phyloP scores from a whole-genome alignment of 2,329 filamentous ascomycete species.

The Penicillium sumatraense region DNA sequence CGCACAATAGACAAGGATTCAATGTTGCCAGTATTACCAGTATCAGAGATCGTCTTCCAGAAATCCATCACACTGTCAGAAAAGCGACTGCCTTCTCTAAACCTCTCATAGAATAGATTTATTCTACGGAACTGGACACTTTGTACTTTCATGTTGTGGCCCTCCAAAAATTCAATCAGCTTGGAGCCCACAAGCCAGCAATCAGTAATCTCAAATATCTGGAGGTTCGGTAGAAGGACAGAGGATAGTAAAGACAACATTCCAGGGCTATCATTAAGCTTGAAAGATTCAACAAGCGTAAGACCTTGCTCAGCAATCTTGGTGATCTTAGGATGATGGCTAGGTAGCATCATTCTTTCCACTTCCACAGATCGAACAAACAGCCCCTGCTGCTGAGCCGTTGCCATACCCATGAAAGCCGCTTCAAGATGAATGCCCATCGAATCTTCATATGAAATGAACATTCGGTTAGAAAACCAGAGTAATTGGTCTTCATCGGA shows the following conservation, averaged over 20 bases:
- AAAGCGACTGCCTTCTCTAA: neutral
- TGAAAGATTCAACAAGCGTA: neutral
- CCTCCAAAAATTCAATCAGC: neutral
- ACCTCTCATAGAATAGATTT: neutral
- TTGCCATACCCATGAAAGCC: neutral
- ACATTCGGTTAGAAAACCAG: neutral
- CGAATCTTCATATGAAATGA: neutral
- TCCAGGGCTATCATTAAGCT: neutral
- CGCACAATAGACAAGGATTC: neutral
- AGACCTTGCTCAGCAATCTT: neutral
- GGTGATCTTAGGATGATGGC: neutral
- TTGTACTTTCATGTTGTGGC: neutral
- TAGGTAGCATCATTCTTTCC: neutral
- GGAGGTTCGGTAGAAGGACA: neutral
- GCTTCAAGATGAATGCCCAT: neutral
- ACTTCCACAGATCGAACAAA: neutral
- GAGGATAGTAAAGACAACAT: neutral
- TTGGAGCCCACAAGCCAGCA: neutral
- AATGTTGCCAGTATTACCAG: neutral
- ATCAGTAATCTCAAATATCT: neutral
- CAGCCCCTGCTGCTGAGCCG: neutral
- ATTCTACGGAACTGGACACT: neutral
- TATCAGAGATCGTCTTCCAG: neutral
- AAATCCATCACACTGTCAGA: neutral
- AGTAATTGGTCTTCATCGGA: neutral